These are phyloP conservation scores for Heritiera fomes DNA, from an alignment of 345 rosid species.

Conservation along the genomic window DNA sequence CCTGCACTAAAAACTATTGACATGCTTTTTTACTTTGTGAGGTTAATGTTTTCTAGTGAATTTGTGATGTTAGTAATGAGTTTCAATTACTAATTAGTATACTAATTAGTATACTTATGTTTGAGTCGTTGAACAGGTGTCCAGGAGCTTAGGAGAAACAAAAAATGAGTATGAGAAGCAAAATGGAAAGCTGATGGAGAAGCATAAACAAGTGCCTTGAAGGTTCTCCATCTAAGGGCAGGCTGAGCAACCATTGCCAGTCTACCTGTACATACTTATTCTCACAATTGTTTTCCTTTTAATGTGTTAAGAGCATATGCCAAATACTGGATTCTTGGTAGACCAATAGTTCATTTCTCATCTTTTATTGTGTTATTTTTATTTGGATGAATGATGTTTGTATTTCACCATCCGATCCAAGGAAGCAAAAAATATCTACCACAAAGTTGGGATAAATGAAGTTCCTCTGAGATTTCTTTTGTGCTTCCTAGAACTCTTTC, in stretches of 20 bases:
- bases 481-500: too few relatives aligned
- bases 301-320: neutral
- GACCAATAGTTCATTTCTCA: neutral
- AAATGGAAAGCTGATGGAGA: slow-evolving; percentile 37
- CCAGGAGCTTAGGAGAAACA: slow-evolving; percentile 71
- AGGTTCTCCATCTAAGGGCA: slow-evolving; percentile 1
- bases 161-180: slow-evolving; percentile 55
- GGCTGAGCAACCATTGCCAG: neutral
- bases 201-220: slow-evolving; percentile 24
- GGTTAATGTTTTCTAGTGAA: neutral
- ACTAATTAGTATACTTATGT: neutral
- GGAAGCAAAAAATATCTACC: too few relatives aligned
- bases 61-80: neutral
- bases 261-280: neutral
- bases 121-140: slow-evolving; percentile 44
- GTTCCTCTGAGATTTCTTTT: too few relatives aligned
- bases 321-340: neutral
- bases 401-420: too few relatives aligned
- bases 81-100: neutral
- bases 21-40: neutral
- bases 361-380: too few relatives aligned
- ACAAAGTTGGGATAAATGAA: too few relatives aligned
- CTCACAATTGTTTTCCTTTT: slow-evolving; percentile 12
- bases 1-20: neutral
- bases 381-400: too few relatives aligned